Evolutionary conservation across 169 alveolate species (phyloP).

Genomic region (Neospora caninum): DNA sequence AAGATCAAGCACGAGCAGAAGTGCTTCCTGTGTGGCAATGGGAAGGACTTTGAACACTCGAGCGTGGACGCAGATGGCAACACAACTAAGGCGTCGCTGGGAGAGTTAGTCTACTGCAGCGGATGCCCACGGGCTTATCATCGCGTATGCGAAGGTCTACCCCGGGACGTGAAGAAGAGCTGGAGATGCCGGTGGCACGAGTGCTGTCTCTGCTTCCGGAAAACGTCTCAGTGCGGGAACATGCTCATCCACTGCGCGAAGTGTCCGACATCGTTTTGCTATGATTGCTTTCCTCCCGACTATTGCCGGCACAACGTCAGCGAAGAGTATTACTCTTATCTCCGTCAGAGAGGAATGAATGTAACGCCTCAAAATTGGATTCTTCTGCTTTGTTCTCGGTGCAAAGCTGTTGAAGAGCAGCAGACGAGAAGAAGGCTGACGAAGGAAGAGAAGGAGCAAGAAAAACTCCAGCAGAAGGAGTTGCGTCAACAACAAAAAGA

Average conservation of each 20-base stretch:
- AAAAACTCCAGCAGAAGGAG: slow-evolving; percentile 71
- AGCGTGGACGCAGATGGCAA: slow-evolving; percentile 79
- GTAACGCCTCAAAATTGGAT: slow-evolving; percentile 89
- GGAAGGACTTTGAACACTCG: slow-evolving; percentile 76
- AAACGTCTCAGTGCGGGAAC: slow-evolving; percentile 90
- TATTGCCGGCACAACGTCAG: slow-evolving; percentile 70
- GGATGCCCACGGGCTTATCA: slow-evolving; percentile 92
- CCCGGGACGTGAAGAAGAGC: slow-evolving; percentile 76
- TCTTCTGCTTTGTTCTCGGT: slow-evolving; percentile 87
- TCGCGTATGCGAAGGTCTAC: slow-evolving; percentile 81
- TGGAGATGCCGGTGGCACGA: slow-evolving; percentile 94
- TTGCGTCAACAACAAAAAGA: slow-evolving; percentile 76
- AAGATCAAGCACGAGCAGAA: slow-evolving; percentile 86
- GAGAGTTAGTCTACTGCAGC: slow-evolving; percentile 85
- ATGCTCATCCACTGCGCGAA: slow-evolving; percentile 90
- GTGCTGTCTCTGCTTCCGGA: slow-evolving; percentile 90
- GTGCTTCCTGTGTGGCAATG: slow-evolving; percentile 89
- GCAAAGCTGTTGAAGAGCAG: slow-evolving; percentile 91
- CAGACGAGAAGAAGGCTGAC: slow-evolving; percentile 86
- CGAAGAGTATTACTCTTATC: slow-evolving; percentile 87
- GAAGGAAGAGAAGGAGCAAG: slow-evolving; percentile 85
- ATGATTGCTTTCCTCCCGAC: slow-evolving; percentile 92
- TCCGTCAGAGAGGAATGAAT: slow-evolving; percentile 88
- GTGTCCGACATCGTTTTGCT: slow-evolving; percentile 92
- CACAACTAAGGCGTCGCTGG: slow-evolving; percentile 80